Evolutionary conservation across 2,329 filamentous ascomycete genomes (phyloP).

Genomic region (Metarhizium guizhouense): DNA sequence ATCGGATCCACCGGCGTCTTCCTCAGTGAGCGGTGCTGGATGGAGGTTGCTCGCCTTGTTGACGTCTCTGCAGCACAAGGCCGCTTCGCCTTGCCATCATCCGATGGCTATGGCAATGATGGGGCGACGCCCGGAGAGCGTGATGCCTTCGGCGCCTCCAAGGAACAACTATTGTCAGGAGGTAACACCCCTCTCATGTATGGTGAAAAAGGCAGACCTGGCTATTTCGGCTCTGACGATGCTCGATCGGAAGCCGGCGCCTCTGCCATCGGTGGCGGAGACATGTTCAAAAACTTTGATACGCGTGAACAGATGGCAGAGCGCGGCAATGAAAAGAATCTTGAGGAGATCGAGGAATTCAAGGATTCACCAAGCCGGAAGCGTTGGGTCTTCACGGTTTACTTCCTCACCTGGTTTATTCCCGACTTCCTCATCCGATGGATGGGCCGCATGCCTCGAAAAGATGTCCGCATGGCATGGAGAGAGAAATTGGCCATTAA

Average conservation of each 20-base stretch:
- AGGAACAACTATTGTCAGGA: constrained; percentile 47
- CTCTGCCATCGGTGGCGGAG: constrained; percentile 83
- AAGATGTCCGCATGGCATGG: constrained; percentile 90
- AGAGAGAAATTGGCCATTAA: constrained; percentile 97
- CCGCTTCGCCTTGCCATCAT: constrained; percentile 32
- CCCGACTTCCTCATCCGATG: constrained; percentile 74
- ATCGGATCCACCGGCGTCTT: constrained; percentile 92
- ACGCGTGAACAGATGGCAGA: constrained; percentile 92
- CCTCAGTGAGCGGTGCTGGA: constrained; percentile 91
- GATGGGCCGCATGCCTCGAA: constrained; percentile 78
- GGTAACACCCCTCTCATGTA: constrained; percentile 51
- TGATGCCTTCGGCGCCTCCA: constrained; percentile 53
- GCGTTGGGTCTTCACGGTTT: constrained; percentile 83
- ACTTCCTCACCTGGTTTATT: constrained; percentile 73
- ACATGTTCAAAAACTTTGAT: constrained; percentile 97
- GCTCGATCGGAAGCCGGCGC: constrained; percentile 82
- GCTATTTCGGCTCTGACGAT: constrained; percentile 80
- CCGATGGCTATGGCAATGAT: constrained; percentile 57
- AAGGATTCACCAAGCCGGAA: constrained; percentile 72
- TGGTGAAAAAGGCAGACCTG: constrained; percentile 66
- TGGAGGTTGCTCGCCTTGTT: constrained; percentile 71
- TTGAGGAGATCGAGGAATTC: constrained; percentile 84
- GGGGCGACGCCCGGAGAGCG: constrained; percentile 49
- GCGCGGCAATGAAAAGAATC: constrained; percentile 82
- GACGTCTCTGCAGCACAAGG: constrained; percentile 49